Conservation (phyloP, 2,329 filamentous ascomycete genomes). For the Grosmannia serpens region DNA sequence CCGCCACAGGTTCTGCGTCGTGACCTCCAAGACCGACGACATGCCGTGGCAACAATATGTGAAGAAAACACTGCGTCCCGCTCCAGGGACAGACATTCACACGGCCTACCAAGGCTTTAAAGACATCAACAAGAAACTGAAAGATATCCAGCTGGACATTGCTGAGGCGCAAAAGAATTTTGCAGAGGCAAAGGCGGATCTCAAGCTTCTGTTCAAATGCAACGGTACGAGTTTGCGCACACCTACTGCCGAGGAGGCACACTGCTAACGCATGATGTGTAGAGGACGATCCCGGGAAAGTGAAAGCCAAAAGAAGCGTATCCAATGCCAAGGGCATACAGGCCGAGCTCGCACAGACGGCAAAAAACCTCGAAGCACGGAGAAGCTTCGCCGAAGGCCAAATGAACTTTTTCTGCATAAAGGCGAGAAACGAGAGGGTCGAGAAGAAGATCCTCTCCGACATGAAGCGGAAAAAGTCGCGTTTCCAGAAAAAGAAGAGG, state of each 20-base stretch:
- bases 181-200: background rate
- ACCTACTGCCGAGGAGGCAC: too few species aligned
- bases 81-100: background rate
- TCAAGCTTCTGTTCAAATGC: background rate
- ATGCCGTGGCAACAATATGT: conserved; percentile 12
- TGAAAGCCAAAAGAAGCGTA: background rate
- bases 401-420: background rate
- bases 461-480: background rate
- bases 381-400: background rate
- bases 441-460: background rate
- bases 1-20: conserved; percentile 13
- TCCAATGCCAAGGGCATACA: background rate
- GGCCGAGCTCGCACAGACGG: background rate
- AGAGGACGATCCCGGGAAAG: background rate
- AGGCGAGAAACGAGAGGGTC: background rate
- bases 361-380: background rate
- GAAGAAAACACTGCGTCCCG: background rate
- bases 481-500: background rate
- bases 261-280: background rate
- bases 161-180: background rate
- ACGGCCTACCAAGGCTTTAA: background rate
- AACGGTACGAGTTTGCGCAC: too few species aligned
- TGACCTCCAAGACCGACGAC: conserved; percentile 20
- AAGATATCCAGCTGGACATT: background rate
- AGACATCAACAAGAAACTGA: background rate